A percentile compares a stretch with the other conserved stretches of the same genome.
These are phyloP conservation scores for Mycena venus DNA, from an alignment of 768 basidiomycete genomes.

Conservation along the genomic window DNA sequence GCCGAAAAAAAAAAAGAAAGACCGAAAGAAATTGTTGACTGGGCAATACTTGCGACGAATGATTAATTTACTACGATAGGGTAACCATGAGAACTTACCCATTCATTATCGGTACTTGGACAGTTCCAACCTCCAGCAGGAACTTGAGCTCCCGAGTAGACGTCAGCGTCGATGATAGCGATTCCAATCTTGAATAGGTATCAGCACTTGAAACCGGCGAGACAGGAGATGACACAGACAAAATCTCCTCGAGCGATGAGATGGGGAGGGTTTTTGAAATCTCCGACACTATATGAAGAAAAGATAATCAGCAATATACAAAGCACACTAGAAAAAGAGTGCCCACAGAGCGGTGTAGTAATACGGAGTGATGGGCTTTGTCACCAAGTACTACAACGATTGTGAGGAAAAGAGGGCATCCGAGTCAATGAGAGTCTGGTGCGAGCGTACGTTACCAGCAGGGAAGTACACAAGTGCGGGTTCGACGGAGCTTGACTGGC, in stretches of 20 bases:
- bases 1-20: conserved; percentile 39
- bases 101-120: conserved; percentile 12
- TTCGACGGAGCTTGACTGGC: conserved; percentile 49
- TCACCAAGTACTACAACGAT: conserved; percentile 16
- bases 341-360: conserved; percentile 37
- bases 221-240: conserved; percentile 29
- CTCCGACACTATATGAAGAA: conserved; percentile 38
- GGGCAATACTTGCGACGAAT: conserved; percentile 17
- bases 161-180: conserved; percentile 46
- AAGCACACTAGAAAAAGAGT: conserved; percentile 44
- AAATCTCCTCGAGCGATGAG: conserved; percentile 46
- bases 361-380: conserved; percentile 13
- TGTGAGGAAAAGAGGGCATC: background rate
- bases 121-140: conserved; percentile 21
- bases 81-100: background rate
- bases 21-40: conserved; percentile 44
- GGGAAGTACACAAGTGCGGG: conserved; percentile 72
- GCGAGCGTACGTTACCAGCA: conserved; percentile 43
- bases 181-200: conserved; percentile 12
- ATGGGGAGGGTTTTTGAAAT: conserved; percentile 47
- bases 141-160: conserved; percentile 3
- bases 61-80: background rate
- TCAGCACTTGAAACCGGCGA: background rate
- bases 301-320: background rate
- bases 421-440: background rate